Evolutionary conservation across 2,329 filamentous ascomycete genomes (phyloP), one percentile per base, ranked within the genome.

Genomic region (Xylariaceae sp.): DNA sequence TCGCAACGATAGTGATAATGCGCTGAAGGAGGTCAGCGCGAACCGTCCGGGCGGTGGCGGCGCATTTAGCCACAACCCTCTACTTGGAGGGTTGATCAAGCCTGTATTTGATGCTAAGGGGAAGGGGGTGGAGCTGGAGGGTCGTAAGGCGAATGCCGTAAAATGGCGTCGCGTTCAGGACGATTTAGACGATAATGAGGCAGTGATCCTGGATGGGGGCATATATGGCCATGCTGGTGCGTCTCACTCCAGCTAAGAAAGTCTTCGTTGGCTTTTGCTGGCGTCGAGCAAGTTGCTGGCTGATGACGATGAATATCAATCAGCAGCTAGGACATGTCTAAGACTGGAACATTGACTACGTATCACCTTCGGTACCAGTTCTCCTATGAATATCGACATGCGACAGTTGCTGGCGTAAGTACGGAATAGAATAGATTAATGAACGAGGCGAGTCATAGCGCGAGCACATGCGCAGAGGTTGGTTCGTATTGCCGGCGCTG

Each of bases 31-130:
- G 65, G 74, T 70, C 3, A 70, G 69, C 9, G 71, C 70, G 1
- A 76, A 76, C 56, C 71, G 69, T 51, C 68, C 64, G 3, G 63
- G 64, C 15, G 70, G 71, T 45, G 78, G 80, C 4, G 85, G 86
- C 1, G 83, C 82, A 2, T 90, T 89, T 67, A 88, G 85, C 65
- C 80, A 77, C 58, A 92, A 91, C 63, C 88, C 88, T 1, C 72
- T 90, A 35, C 74, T 90, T 10, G 82, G 83, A 2, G 80, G 80
- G 0, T 68, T 90, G 63, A 87, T 91, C 64, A 80, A 83, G 65
- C 88, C 88, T 0, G 81, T 86, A 4, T 84, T 76, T 71, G 75
- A 83, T 57, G 73, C 74, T 13, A 82, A 82, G 65, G 81, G 78
- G 3, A 83, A 86, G 66, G 82, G 77, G 5, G 62, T 63, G 0